A percentile compares a stretch with the other conserved stretches of the same genome.
Conservation (phyloP, 352 stramenopile genomes). For the Phytophthora tubulina region DNA sequence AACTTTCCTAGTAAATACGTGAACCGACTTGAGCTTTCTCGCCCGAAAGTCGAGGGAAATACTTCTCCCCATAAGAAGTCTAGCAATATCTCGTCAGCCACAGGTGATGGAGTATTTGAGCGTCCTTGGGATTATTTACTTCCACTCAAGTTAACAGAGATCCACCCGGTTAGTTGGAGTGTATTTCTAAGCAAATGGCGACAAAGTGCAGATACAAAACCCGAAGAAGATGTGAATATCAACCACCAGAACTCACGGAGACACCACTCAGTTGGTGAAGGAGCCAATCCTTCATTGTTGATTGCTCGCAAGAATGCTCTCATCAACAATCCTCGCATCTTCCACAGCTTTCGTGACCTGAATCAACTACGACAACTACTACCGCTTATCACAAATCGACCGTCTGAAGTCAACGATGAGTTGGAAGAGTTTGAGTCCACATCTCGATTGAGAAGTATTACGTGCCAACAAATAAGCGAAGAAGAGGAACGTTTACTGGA, state of each 20-base stretch:
- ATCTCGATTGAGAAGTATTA: conserved; percentile 13
- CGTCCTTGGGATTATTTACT: conserved; percentile 47
- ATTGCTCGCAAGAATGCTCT: conserved; percentile 49
- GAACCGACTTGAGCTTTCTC: conserved; percentile 7
- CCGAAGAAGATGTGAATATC: conserved; percentile 6
- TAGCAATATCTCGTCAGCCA: not conserved
- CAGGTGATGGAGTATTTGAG: conserved; percentile 9
- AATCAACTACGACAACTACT: conserved; percentile 56
- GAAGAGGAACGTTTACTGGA: conserved; percentile 21
- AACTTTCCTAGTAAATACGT: conserved; percentile 8
- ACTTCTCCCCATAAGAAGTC: not conserved
- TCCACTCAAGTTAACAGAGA: conserved; percentile 41
- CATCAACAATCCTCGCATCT: conserved; percentile 43
- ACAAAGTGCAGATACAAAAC: conserved; percentile 31
- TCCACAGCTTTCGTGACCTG: conserved; percentile 54
- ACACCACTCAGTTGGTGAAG: conserved; percentile 28
- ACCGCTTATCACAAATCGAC: conserved; percentile 36
- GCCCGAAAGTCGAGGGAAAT: not conserved
- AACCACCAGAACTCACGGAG: conserved; percentile 21
- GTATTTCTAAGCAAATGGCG: conserved; percentile 69
- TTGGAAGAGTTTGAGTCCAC: not conserved
- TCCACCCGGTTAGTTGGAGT: conserved; percentile 60
- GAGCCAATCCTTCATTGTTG: conserved; percentile 12
- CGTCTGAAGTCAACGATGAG: conserved; percentile 19
- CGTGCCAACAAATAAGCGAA: conserved; percentile 19